These are phyloP conservation scores for Aphanomyces astaci DNA, from an alignment of 352 stramenopile species.

Conservation along the genomic window DNA sequence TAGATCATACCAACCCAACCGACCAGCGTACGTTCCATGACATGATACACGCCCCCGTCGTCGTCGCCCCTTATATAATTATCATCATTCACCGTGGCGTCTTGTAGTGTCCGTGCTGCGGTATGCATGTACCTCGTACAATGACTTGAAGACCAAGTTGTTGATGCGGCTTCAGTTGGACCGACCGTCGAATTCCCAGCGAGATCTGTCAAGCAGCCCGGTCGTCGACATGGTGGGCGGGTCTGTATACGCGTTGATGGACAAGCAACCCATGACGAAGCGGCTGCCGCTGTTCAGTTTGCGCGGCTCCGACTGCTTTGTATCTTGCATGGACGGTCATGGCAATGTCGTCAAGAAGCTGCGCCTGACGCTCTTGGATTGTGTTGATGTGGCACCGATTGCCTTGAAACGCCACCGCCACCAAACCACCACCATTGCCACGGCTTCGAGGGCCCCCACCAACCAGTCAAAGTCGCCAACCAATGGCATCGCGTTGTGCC, in stretches of 20 bases:
- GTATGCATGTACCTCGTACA: neutral
- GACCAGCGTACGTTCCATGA: neutral
- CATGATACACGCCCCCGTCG: too few species aligned
- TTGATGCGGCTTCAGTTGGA: neutral
- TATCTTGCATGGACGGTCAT: neutral
- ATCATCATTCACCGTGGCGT: neutral
- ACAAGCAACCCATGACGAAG: neutral
- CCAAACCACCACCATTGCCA: neutral
- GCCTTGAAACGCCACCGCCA: neutral
- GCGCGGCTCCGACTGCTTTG: constrained; percentile 16
- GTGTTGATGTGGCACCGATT: neutral
- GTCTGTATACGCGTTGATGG: neutral
- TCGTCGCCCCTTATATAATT: neutral
- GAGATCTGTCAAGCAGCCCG: neutral
- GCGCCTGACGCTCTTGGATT: neutral
- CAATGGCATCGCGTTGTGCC: neutral
- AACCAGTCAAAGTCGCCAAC: neutral
- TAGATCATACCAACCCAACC: neutral
- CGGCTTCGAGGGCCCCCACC: too few species aligned
- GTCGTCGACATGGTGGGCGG: neutral
- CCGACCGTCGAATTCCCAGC: neutral
- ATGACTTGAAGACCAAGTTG: neutral
- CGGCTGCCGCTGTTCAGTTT: neutral
- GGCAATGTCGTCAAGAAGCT: neutral
- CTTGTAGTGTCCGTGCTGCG: neutral